phyloP scores from a whole-genome alignment of 768 basidiomycete species.

The Calvatia gigantea region DNA sequence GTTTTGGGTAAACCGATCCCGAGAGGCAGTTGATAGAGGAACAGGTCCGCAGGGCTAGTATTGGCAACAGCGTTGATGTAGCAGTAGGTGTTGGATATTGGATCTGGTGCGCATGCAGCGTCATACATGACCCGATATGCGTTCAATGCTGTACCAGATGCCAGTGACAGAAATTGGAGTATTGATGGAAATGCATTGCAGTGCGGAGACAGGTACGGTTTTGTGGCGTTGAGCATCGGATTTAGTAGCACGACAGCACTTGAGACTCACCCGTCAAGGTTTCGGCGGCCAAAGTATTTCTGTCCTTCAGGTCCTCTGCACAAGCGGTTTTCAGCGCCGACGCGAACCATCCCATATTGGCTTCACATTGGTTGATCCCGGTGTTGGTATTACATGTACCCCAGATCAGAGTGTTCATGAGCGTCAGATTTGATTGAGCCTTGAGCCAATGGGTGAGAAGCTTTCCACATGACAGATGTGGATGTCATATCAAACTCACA shows the following conservation, averaged over 20 bases:
- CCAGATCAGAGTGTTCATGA: slow-evolving; percentile 70
- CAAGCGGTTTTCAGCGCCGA: slow-evolving; percentile 47
- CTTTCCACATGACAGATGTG: neutral
- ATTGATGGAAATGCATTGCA: neutral
- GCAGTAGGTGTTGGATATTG: slow-evolving; percentile 64
- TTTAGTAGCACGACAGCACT: neutral
- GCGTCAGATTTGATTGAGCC: slow-evolving; percentile 61
- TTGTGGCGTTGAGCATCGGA: slow-evolving; percentile 7
- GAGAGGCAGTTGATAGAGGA: slow-evolving; percentile 67
- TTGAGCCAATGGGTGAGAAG: slow-evolving; percentile 24
- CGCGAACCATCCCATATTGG: slow-evolving; percentile 68
- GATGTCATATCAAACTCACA: slow-evolving; percentile 35
- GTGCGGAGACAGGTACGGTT: neutral
- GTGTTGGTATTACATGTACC: slow-evolving; percentile 72
- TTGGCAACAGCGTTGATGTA: slow-evolving; percentile 61
- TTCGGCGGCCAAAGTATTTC: slow-evolving; percentile 47
- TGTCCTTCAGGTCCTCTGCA: slow-evolving; percentile 46
- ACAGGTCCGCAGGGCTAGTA: slow-evolving; percentile 61
- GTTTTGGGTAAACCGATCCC: slow-evolving; percentile 50
- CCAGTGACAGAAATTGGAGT: too few species aligned
- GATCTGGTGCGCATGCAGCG: slow-evolving; percentile 57
- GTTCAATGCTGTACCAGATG: slow-evolving; percentile 44
- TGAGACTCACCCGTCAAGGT: slow-evolving; percentile 51
- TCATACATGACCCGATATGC: slow-evolving; percentile 61
- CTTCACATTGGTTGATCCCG: slow-evolving; percentile 46